Evolutionary conservation across 257 asterid species (phyloP), one percentile per base, ranked within the genome.

Genomic region (Anisodus tanguticus): DNA sequence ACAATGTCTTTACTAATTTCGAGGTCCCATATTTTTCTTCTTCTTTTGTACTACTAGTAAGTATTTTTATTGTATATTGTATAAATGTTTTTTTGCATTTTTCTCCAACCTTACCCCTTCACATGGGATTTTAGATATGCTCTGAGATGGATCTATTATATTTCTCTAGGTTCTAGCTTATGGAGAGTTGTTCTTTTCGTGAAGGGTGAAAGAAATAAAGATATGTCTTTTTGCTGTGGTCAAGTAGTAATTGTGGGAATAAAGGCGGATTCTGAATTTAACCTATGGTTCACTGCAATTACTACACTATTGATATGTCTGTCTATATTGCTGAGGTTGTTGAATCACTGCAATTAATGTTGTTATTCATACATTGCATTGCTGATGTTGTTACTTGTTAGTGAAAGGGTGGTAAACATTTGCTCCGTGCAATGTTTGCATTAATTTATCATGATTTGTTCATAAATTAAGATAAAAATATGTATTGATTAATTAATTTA

Each of bases 1-100:
- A 77, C 66, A 37, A 13, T 85, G 85, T 66, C 79, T 12, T 67
- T 8, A 62, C 45, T 22, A 22, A 22, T 22, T 22, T 45, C 7
- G 41, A 2, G 49, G 5, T 26, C 58, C 19, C n/a, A 4, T 15
- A 63, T 19, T 3, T n/a, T 45, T n/a, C n/a, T 7, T 55, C 13
- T 77, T 13, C 6, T 43, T 54, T 53, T 78, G 66, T 16, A 31
- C 6, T 41, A 31, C 53, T 58, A 79, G 11, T 55, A 39, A 59
- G 58, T 47, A 47, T n/a, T 74, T n/a, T 49, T 16, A 4, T 54
- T 79, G 53, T 79, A 8, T 62, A 63, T 62, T 82, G 77, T 81
- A 62, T 64, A 19, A 43, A 60, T 26, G 0, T 15, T 4, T 53
- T 17, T 49, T 53, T 31, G 57, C 6, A 72, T 45, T 72, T 72